Conservation (phyloP, 805 yeast genomes). For the Debaryomyces hansenii region DNA sequence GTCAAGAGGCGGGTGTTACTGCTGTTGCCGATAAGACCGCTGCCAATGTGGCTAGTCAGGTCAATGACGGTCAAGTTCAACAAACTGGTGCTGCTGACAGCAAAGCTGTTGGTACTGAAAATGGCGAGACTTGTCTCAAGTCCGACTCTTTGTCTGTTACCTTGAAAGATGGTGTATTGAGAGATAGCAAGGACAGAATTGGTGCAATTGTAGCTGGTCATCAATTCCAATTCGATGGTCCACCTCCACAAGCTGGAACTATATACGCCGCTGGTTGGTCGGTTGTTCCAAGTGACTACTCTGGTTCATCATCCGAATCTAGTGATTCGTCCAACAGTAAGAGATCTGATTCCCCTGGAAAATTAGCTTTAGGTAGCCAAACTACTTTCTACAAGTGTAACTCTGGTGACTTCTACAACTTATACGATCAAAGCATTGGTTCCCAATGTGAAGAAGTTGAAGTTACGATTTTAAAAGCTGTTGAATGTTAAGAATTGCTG, state of each 20-base stretch:
- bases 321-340: constrained; percentile 1
- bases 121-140: constrained; percentile 41
- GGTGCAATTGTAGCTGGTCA: constrained; percentile 81
- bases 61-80: constrained; percentile 37
- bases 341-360: constrained; percentile 33
- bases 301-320: neutral
- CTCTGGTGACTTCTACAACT: constrained; percentile 77
- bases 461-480: constrained; percentile 15
- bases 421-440: constrained; percentile 58
- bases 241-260: constrained; percentile 78
- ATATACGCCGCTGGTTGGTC: constrained; percentile 65
- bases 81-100: constrained; percentile 22
- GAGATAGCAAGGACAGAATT: constrained; percentile 63
- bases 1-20: neutral
- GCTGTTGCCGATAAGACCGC: constrained; percentile 5
- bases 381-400: constrained; percentile 71
- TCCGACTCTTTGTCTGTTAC: constrained; percentile 55
- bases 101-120: constrained; percentile 30
- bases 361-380: constrained; percentile 62
- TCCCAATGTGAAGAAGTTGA: constrained; percentile 42
- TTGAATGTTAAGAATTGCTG: constrained; percentile 10
- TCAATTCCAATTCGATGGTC: constrained; percentile 77
- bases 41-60: constrained; percentile 21
- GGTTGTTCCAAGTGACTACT: constrained; percentile 29
- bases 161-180: constrained; percentile 50